Percentiles rank a stretch among this genome's conserved stretches.
Evolutionary conservation across 805 yeast genomes (phyloP).

Genomic region (Kregervanrija pseudodelftensis): DNA sequence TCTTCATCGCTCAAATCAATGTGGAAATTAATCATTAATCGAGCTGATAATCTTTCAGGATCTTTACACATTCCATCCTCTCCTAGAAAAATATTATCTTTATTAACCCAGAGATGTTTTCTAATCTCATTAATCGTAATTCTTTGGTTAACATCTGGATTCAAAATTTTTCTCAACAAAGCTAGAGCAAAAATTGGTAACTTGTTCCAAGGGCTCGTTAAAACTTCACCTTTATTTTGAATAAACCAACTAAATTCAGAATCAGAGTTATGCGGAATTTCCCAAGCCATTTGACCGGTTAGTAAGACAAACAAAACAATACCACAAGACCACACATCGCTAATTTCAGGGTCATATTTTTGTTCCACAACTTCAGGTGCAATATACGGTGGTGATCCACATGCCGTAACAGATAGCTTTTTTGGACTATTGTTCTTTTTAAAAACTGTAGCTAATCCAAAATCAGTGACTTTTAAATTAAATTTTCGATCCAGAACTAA

Average conservation of each 20-base stretch:
- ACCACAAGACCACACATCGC: slow-evolving; percentile 70
- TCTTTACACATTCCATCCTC: slow-evolving; percentile 45
- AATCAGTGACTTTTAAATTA: slow-evolving; percentile 67
- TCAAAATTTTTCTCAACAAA: slow-evolving; percentile 44
- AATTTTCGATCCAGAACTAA: slow-evolving; percentile 56
- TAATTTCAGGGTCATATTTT: slow-evolving; percentile 45
- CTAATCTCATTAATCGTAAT: slow-evolving; percentile 33
- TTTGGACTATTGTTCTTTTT: slow-evolving; percentile 40
- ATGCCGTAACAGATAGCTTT: slow-evolving; percentile 42
- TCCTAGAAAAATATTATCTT: slow-evolving; percentile 36
- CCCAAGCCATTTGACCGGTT: slow-evolving; percentile 70
- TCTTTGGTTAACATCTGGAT: slow-evolving; percentile 40
- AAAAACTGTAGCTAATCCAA: slow-evolving; percentile 64
- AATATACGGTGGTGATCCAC: slow-evolving; percentile 73
- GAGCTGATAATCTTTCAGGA: slow-evolving; percentile 43
- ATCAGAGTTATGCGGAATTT: slow-evolving; percentile 47
- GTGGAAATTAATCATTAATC: slow-evolving; percentile 43
- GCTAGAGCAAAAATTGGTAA: slow-evolving; percentile 43
- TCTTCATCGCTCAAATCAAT: slow-evolving; percentile 48
- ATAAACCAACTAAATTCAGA: slow-evolving; percentile 30
- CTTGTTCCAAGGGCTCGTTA: slow-evolving; percentile 47
- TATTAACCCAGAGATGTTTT: slow-evolving; percentile 50
- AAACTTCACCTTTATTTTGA: slow-evolving; percentile 38
- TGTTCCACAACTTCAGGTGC: slow-evolving; percentile 63
- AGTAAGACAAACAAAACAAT: slow-evolving; percentile 53